A percentile compares a stretch with the other conserved stretches of the same genome.
phyloP scores from a whole-genome alignment of 371 early-diverging fungal species.

The Circinella minor region DNA sequence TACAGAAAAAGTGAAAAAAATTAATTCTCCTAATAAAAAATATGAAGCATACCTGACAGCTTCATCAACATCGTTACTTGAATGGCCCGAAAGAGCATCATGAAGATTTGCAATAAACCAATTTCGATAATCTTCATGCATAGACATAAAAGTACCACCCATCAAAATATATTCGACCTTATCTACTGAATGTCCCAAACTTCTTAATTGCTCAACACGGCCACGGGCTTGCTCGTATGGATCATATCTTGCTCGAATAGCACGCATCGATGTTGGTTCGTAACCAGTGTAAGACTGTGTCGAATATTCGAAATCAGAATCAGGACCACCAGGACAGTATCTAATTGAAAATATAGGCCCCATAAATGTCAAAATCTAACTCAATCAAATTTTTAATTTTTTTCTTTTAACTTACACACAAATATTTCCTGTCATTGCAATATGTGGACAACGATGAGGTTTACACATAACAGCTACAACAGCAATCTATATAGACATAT shows the following conservation, averaged over 20 bases:
- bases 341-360: slow-evolving; percentile 29
- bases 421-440: slow-evolving; percentile 99
- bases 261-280: slow-evolving; percentile 99
- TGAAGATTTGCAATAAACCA: slow-evolving; percentile 99
- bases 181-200: slow-evolving; percentile 97
- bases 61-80: slow-evolving; percentile 93
- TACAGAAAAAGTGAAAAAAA: neutral
- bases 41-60: slow-evolving; percentile 76
- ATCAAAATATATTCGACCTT: slow-evolving; percentile 99
- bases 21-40: too few relatives aligned
- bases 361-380: neutral
- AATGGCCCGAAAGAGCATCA: slow-evolving; percentile 97
- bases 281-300: slow-evolving; percentile 99
- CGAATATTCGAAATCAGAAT: slow-evolving; percentile 99
- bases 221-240: slow-evolving; percentile 98
- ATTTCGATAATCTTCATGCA: slow-evolving; percentile 95
- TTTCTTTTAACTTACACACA: slow-evolving; percentile 83
- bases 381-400: neutral
- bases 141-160: slow-evolving; percentile 99
- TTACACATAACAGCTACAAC: slow-evolving; percentile 99
- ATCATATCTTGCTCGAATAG: slow-evolving; percentile 98
- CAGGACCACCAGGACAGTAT: slow-evolving; percentile 99
- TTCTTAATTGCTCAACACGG: slow-evolving; percentile 95
- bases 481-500: slow-evolving; percentile 79
- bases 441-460: slow-evolving; percentile 99